Conservation (phyloP, 306 rosid species). For the Rosa chinensis region DNA sequence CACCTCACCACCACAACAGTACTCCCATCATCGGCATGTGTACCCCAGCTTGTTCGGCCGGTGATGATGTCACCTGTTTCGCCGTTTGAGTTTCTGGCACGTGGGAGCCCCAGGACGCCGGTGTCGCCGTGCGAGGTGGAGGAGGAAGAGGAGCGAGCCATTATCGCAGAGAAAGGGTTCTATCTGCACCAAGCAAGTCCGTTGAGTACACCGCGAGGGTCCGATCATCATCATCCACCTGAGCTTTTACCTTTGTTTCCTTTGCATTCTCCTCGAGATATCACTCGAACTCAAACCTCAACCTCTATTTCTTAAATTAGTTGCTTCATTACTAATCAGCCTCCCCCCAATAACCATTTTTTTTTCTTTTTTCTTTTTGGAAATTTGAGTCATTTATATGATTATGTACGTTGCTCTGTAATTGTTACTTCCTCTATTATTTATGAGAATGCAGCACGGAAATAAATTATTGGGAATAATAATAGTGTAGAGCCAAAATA, state of each 20-base stretch:
- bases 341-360: background rate
- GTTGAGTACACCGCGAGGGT: conserved; percentile 44
- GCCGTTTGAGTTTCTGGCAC: conserved; percentile 63
- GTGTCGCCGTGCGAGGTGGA: conserved; percentile 35
- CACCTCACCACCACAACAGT: conserved; percentile 29
- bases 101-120: conserved; percentile 63
- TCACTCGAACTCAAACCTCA: background rate
- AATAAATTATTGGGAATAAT: background rate
- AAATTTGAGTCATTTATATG: background rate
- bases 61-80: conserved; percentile 74
- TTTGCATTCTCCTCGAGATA: conserved; percentile 60
- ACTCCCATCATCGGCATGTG: conserved; percentile 14
- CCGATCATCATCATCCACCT: conserved; percentile 52
- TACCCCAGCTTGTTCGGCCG: background rate
- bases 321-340: background rate
- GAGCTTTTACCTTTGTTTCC: conserved; percentile 75
- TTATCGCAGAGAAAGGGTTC: conserved; percentile 67
- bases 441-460: background rate
- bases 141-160: conserved; percentile 51
- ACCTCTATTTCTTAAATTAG: conserved; percentile 6
- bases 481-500: background rate
- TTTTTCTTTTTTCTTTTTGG: background rate
- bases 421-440: background rate
- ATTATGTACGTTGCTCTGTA: background rate
- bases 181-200: conserved; percentile 67